Percentiles rank a stretch among this genome's conserved stretches.
phyloP scores from a whole-genome alignment of 75 land plant species.

The Cupressus sempervirens region DNA sequence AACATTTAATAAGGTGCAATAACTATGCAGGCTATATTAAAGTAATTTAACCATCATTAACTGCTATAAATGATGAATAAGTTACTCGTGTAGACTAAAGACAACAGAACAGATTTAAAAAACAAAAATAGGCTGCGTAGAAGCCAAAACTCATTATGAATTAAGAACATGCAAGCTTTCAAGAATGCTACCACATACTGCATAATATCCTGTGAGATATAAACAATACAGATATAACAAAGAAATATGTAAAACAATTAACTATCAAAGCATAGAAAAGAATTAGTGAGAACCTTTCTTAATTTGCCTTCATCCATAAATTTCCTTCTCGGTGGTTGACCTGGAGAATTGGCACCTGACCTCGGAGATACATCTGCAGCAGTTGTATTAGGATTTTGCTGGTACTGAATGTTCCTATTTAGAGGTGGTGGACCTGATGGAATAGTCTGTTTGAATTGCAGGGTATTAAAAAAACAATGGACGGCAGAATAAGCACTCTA shows the following conservation, averaged over 20 bases:
- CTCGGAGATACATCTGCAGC: constrained; percentile 46
- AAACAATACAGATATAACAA: neutral
- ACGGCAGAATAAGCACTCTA: neutral
- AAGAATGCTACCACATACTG: neutral
- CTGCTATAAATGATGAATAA: neutral
- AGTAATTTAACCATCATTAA: neutral
- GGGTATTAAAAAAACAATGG: neutral
- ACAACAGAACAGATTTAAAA: neutral
- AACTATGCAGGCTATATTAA: neutral
- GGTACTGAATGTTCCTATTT: constrained; percentile 42
- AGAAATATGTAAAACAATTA: neutral
- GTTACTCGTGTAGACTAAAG: neutral
- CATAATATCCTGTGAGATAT: neutral
- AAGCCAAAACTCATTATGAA: neutral
- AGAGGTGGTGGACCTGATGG: constrained; percentile 66
- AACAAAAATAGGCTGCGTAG: neutral
- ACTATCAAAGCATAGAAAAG: neutral
- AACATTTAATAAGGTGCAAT: neutral
- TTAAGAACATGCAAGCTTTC: neutral
- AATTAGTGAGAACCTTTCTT: constrained; percentile 56
- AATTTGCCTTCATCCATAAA: constrained; percentile 92
- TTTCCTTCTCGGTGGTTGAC: constrained; percentile 75
- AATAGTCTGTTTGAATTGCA: neutral
- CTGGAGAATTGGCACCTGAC: constrained; percentile 44
- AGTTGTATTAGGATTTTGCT: constrained; percentile 17